phyloP scores from a whole-genome alignment of 1,284 basidiomycete genomes.

The Trichosporon faecale region DNA sequence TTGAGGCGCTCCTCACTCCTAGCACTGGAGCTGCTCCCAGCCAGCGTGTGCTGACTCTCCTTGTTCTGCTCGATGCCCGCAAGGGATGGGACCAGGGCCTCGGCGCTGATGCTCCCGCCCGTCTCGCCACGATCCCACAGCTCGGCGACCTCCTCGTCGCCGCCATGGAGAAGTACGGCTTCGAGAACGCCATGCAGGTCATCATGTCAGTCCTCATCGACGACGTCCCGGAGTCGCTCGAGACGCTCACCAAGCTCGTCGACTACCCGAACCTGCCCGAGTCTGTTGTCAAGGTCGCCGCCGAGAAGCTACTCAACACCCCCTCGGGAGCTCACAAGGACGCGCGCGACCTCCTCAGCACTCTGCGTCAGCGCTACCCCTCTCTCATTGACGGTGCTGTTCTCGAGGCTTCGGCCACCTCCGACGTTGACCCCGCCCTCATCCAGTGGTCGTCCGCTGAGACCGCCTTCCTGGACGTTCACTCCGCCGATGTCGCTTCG shows the following conservation, averaged over 20 bases:
- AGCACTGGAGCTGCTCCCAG: conserved; percentile 43
- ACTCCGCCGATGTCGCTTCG: conserved; percentile 49
- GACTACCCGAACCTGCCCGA: conserved; percentile 33
- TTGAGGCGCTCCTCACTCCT: conserved; percentile 40
- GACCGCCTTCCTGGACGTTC: conserved; percentile 45
- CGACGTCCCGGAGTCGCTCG: conserved; percentile 19
- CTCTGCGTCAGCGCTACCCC: conserved; percentile 46
- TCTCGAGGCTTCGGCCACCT: conserved; percentile 25
- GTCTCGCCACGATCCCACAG: conserved; percentile 34
- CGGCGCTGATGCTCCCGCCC: conserved; percentile 29
- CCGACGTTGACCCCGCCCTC: conserved; percentile 20
- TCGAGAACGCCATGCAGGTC: conserved; percentile 35
- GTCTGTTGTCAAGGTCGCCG: conserved; percentile 31
- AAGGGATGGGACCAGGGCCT: conserved; percentile 35
- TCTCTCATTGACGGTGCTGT: conserved; percentile 36
- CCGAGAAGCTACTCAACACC: conserved; percentile 29
- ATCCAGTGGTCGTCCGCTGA: conserved; percentile 26
- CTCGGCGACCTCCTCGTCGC: conserved; percentile 40
- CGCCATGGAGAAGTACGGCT: conserved; percentile 45
- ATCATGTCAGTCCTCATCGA: conserved; percentile 31
- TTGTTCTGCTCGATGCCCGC: conserved; percentile 48
- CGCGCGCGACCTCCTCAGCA: conserved; percentile 33
- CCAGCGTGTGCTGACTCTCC: conserved; percentile 46
- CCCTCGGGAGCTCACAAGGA: conserved; percentile 25
- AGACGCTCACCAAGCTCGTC: conserved; percentile 31